Conservation (phyloP, 176 grass and related monocot species). For the Pontederia paniculata region DNA sequence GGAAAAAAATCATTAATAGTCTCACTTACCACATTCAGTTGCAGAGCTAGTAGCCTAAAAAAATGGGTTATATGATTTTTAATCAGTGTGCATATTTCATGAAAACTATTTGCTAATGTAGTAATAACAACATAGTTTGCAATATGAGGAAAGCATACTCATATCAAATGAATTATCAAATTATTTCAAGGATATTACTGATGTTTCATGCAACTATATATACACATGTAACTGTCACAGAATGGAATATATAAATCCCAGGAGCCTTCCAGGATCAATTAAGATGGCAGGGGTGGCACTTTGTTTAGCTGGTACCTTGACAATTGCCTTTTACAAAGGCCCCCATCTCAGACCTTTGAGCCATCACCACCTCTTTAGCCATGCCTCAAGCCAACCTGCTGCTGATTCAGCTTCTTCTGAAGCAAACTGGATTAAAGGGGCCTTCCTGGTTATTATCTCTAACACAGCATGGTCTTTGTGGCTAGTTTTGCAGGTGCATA, state of each 20-base stretch:
- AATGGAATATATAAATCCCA: slow-evolving; percentile 37
- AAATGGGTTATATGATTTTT: no score
- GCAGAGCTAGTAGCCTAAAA: no score
- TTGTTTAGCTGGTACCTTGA: slow-evolving; percentile 37
- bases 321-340: slow-evolving; percentile 41
- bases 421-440: slow-evolving; percentile 40
- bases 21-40: no score
- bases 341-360: slow-evolving; percentile 34
- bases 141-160: no score
- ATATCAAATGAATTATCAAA: no score
- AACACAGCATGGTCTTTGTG: slow-evolving; percentile 35
- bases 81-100: no score
- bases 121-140: no score
- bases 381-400: neutral
- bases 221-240: no score
- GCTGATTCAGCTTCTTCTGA: neutral
- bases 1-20: no score
- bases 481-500: slow-evolving; percentile 48
- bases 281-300: slow-evolving; percentile 36
- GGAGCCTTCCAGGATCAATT: slow-evolving; percentile 21
- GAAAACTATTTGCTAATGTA: no score
- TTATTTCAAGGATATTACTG: no score
- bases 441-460: slow-evolving; percentile 39
- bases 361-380: slow-evolving; percentile 23
- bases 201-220: no score